Evolutionary conservation across 2,329 filamentous ascomycete species (phyloP).

Genomic region (Cryphonectria nitschkei): DNA sequence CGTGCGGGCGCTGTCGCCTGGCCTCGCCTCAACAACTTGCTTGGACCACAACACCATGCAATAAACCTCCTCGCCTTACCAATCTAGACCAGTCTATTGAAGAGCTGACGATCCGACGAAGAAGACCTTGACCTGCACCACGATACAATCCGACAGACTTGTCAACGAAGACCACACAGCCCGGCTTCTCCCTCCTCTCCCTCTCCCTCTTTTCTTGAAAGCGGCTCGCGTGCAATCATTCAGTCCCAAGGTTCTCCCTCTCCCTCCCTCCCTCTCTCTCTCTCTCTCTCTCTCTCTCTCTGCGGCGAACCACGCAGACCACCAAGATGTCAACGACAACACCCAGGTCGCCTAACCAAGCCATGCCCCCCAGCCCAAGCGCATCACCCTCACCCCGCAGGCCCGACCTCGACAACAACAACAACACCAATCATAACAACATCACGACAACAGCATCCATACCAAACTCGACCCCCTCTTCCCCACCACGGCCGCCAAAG

Average conservation of each 20-base stretch:
- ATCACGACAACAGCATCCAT: constrained; percentile 2
- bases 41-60: background rate
- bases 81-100: background rate
- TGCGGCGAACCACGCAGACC: background rate
- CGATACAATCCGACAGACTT: background rate
- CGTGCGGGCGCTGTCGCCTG: background rate
- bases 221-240: background rate
- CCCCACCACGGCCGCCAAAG: constrained; percentile 19
- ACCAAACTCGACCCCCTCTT: background rate
- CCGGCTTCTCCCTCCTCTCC: no score
- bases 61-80: background rate
- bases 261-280: no score
- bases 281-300: no score
- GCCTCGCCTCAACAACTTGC: background rate
- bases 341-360: constrained; percentile 13
- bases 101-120: background rate
- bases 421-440: constrained; percentile 2
- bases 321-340: constrained; percentile 17
- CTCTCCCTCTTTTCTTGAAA: no score
- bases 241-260: no score
- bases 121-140: background rate
- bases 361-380: constrained; percentile 17
- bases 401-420: background rate
- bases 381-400: background rate
- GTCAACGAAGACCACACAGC: background rate